Evolutionary conservation across 2,329 filamentous ascomycete genomes (phyloP).

Genomic region (Dactylellina parvicollis): DNA sequence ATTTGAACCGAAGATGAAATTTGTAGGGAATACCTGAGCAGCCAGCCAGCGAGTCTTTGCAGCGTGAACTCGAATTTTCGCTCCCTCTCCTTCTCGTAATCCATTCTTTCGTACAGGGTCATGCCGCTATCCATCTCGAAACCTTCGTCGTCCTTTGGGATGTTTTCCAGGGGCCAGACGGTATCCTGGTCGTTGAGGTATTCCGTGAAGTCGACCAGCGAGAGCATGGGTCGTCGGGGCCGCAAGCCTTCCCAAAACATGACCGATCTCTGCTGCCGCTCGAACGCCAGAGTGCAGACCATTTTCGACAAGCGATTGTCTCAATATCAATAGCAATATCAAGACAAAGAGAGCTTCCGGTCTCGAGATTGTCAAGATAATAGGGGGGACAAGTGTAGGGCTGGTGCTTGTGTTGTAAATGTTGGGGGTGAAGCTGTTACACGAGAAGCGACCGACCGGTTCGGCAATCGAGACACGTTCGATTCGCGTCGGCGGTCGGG

Average conservation of each 20-base stretch:
- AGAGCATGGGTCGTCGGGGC: conserved; percentile 20
- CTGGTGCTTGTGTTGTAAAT: no score
- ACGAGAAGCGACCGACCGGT: no score
- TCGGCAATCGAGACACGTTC: no score
- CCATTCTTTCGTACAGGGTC: conserved; percentile 7
- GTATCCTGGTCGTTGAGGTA: conserved; percentile 36
- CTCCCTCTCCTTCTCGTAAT: conserved; percentile 24
- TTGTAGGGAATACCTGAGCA: conserved; percentile 27
- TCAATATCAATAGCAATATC: no score
- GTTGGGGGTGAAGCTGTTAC: no score
- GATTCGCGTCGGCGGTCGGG: no score
- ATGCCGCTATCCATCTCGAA: conserved; percentile 24
- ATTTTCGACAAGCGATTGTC: background rate
- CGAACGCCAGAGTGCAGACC: conserved; percentile 40
- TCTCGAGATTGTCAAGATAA: no score
- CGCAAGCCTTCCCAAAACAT: conserved; percentile 29
- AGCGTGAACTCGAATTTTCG: conserved; percentile 44
- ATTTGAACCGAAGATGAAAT: no score
- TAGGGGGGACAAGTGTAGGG: no score
- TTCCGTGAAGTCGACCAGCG: conserved; percentile 21
- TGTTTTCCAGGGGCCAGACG: conserved; percentile 37
- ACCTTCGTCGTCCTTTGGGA: conserved; percentile 28
- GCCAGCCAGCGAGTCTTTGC: conserved; percentile 37
- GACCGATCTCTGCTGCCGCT: conserved; percentile 28
- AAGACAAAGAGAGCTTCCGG: no score